Base-by-base conservation (phyloP, 2,329 filamentous ascomycete species). In the Pseudocercospora eumusae region DNA sequence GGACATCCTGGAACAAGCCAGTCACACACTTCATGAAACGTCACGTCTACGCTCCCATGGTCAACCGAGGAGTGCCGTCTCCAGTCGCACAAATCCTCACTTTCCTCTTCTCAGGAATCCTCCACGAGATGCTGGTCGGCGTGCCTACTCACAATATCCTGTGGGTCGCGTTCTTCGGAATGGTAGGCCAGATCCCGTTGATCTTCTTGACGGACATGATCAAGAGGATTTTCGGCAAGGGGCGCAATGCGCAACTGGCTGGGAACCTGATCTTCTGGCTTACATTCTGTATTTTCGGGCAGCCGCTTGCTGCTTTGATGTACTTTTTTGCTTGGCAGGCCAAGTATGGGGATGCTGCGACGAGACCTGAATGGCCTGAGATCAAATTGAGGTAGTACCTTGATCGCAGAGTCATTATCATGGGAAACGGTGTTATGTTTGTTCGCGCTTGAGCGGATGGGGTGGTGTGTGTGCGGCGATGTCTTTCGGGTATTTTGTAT, bases 301-400 rank as follows among this genome's bases (percentile, higher is more conserved):
- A 99, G 80, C 95, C 95, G 0, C 85, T 98, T 69, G 95, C 92
- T 1, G 93, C 92, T 0, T 80, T 99, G 63, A 82, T 96, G 75
- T 99, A 99, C 76, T 99, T 97, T 76, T 98, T 98, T 75, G 93
- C 93, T 1, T 99, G 95, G 93, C 60, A 98, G 78, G 92, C 92
- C 59, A 98, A 98, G 80, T 97, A 96, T 74, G 95, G 95, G 3
- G 60, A 49, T 13, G 59, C 47, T 9, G 61, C 62, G 11, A 59
- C 57, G 31, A 57, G 64, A 28, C 69, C 62, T 20, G 66, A 65
- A 36, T 73, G 70, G 70, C 69, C 70, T 53, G 62, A 66, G 53
- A 52, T 68, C 49, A 59, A 64, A 40, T 52, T 64, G 57, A 55
- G 45, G 50, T 63, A 59, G 56, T 27, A 59, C 57, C 52, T 54